phyloP scores from a whole-genome alignment of 2,329 filamentous ascomycete genomes.

The Dactylellina sp. region DNA sequence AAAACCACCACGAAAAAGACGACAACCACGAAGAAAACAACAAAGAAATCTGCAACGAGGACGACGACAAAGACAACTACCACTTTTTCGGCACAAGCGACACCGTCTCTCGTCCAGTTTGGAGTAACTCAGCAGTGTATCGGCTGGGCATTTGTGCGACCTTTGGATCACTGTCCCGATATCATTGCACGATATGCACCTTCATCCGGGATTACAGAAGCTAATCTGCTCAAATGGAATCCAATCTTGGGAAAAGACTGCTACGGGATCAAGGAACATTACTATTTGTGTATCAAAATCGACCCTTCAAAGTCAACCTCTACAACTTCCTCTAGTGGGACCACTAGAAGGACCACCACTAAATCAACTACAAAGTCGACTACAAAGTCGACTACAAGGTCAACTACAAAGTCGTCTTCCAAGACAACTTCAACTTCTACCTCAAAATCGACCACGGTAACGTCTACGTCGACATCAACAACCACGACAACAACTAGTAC shows the following conservation, averaged over 20 bases:
- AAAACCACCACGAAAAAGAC: constrained; percentile 15
- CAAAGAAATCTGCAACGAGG: constrained; percentile 10
- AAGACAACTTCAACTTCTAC: too few species aligned
- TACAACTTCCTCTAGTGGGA: background rate
- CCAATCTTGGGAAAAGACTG: constrained; percentile 6
- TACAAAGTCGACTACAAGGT: constrained; percentile 6
- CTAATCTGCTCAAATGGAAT: constrained; percentile 13
- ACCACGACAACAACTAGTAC: background rate
- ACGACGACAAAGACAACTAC: constrained; percentile 9
- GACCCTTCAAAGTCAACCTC: too few species aligned
- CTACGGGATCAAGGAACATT: background rate
- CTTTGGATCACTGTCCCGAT: constrained; percentile 1
- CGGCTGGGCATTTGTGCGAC: constrained; percentile 5
- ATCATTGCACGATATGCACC: background rate
- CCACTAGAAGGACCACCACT: constrained; percentile 3
- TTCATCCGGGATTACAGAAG: background rate
- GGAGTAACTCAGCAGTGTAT: background rate
- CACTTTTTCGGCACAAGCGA: background rate
- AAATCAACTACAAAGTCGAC: constrained; percentile 3
- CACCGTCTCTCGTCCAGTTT: constrained; percentile 3
- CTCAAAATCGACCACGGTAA: constrained; percentile 3
- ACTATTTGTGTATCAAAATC: background rate
- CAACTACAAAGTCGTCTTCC: background rate
- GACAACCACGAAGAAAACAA: constrained; percentile 5
- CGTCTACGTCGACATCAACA: background rate